Evolutionary conservation across 768 basidiomycete genomes (phyloP).

Genomic region (Inosperma sp.): DNA sequence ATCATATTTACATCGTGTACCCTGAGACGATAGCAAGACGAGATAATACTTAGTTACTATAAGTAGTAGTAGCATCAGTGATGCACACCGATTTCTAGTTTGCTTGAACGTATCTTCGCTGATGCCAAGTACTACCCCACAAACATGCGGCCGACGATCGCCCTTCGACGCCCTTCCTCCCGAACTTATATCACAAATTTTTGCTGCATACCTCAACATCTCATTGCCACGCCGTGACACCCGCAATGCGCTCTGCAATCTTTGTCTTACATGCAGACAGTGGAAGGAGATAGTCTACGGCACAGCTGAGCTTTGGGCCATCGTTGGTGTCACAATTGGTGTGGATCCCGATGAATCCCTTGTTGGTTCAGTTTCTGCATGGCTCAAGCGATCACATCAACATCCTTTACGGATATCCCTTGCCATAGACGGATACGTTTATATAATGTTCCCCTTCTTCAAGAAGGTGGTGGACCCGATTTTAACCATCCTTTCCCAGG

Average conservation of each 20-base stretch:
- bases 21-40: too few species aligned
- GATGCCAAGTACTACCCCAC: too few species aligned
- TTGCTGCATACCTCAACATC: neutral
- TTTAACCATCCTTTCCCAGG: neutral
- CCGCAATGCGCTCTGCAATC: neutral
- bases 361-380: neutral
- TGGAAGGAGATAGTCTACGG: slow-evolving; percentile 7
- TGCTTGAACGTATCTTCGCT: too few species aligned
- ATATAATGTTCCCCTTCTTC: neutral
- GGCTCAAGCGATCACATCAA: slow-evolving; percentile 6
- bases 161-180: slow-evolving; percentile 1
- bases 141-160: neutral
- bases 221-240: neutral
- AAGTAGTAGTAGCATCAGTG: too few species aligned
- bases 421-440: slow-evolving; percentile 1
- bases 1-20: too few species aligned
- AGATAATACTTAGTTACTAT: too few species aligned
- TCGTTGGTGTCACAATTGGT: slow-evolving; percentile 1
- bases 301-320: slow-evolving; percentile 8
- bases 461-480: neutral
- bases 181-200: slow-evolving; percentile 7
- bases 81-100: too few species aligned
- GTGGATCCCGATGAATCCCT: neutral
- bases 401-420: slow-evolving; percentile 5
- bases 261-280: slow-evolving; percentile 7